These are phyloP conservation scores for Coniochaeta sp. DNA, from an alignment of 2,329 filamentous ascomycete genomes.

Conservation along the genomic window DNA sequence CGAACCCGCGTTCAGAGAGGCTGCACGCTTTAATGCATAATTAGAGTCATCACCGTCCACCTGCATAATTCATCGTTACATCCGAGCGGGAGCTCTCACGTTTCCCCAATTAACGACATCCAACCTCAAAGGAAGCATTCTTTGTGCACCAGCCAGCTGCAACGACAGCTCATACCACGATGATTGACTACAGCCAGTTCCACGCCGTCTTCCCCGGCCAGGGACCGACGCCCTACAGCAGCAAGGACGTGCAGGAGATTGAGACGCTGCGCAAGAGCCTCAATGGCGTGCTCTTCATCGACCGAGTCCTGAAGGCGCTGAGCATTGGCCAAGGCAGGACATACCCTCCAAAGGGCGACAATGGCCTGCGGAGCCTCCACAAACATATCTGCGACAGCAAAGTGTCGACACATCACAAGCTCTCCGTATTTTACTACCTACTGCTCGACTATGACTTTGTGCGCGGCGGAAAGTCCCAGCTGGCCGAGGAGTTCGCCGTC, in stretches of 20 bases:
- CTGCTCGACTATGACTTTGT: slow-evolving; percentile 64
- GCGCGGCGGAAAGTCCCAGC: slow-evolving; percentile 38
- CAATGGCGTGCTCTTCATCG: slow-evolving; percentile 69
- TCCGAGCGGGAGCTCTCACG: not conserved
- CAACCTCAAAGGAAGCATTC: not conserved
- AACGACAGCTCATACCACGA: slow-evolving; percentile 21
- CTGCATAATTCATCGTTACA: not conserved
- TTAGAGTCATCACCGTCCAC: not conserved
- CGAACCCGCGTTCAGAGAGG: not conserved
- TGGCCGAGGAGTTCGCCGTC: slow-evolving; percentile 51
- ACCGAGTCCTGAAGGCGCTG: slow-evolving; percentile 65
- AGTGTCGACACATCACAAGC: slow-evolving; percentile 68
- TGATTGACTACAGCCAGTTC: slow-evolving; percentile 62
- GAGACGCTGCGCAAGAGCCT: slow-evolving; percentile 59
- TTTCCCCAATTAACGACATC: not conserved
- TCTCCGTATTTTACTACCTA: slow-evolving; percentile 78
- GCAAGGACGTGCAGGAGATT: slow-evolving; percentile 54
- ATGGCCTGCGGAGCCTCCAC: slow-evolving; percentile 62
- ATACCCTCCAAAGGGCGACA: slow-evolving; percentile 69
- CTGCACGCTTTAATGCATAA: not conserved
- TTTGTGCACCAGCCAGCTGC: not conserved
- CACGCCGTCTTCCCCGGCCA: slow-evolving; percentile 60
- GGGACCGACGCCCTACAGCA: slow-evolving; percentile 54
- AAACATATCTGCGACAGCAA: slow-evolving; percentile 58
- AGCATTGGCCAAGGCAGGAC: slow-evolving; percentile 51